Conservation (phyloP, 306 rosid genomes). For the Biancaea sappan region DNA sequence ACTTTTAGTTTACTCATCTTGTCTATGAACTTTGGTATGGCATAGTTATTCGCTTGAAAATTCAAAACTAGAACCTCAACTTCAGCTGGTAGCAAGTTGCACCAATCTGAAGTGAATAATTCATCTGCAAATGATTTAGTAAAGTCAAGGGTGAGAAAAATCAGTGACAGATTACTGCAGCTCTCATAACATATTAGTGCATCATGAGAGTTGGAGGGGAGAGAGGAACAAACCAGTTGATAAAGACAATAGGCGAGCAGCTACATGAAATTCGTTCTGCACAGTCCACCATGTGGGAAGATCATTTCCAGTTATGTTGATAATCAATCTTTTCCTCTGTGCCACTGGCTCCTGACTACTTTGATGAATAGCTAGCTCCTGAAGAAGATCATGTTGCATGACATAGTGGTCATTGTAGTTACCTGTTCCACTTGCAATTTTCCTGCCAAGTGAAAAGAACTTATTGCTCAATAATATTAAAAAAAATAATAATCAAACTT, state of each 20-base stretch:
- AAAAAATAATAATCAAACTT: not conserved
- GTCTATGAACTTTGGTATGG: conserved; percentile 52
- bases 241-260: conserved; percentile 57
- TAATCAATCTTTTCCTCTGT: conserved; percentile 48
- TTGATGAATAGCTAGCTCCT: conserved; percentile 61
- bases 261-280: conserved; percentile 34
- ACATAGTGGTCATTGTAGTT: conserved; percentile 55
- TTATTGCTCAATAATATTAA: not conserved
- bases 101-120: conserved; percentile 49
- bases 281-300: conserved; percentile 61
- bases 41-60: conserved; percentile 37
- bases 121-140: conserved; percentile 55
- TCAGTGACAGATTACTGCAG: not conserved
- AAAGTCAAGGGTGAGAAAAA: not conserved
- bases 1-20: conserved; percentile 60
- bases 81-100: conserved; percentile 44
- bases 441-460: conserved; percentile 38
- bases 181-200: not conserved
- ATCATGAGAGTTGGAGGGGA: conserved; percentile 4
- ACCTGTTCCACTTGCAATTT: conserved; percentile 28
- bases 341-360: conserved; percentile 31
- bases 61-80: conserved; percentile 64
- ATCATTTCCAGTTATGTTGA: conserved; percentile 47
- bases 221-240: conserved; percentile 58
- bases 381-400: conserved; percentile 58